These are phyloP conservation scores for Isoetes taiwanensis DNA, from an alignment of 75 land plant genomes.

Conservation along the genomic window DNA sequence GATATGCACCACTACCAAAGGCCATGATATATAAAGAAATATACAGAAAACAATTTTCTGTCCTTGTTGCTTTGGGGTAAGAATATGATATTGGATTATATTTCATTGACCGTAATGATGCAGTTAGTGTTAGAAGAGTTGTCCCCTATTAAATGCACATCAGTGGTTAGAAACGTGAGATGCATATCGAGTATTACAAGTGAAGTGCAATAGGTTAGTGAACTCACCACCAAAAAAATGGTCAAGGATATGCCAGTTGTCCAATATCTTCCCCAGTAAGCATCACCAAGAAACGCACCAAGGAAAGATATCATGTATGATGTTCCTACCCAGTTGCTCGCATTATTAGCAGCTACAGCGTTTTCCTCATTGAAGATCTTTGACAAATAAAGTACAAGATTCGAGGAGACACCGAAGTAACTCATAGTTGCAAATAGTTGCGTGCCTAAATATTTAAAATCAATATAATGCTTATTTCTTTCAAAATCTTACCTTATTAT, in stretches of 20 bases:
- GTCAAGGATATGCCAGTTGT: conserved; percentile 58
- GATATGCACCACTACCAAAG: not conserved
- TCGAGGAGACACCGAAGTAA: conserved; percentile 47
- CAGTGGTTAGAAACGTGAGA: conserved; percentile 49
- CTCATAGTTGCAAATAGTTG: too few relatives aligned
- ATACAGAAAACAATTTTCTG: conserved; percentile 23
- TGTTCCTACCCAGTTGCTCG: conserved; percentile 71
- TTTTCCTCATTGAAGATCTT: conserved; percentile 40
- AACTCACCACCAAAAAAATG: conserved; percentile 48
- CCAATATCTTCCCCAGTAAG: conserved; percentile 68
- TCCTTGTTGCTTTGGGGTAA: not conserved
- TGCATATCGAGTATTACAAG: conserved; percentile 54
- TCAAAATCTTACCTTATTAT: too few relatives aligned
- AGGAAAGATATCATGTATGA: conserved; percentile 49
- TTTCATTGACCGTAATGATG: not conserved
- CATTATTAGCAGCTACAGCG: conserved; percentile 51
- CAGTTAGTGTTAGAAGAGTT: not conserved
- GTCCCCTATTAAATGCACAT: not conserved
- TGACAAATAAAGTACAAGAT: conserved; percentile 41
- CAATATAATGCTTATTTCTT: too few relatives aligned
- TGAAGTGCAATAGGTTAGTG: not conserved
- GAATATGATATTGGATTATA: not conserved
- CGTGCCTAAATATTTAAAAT: too few relatives aligned
- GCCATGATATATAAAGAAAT: conserved; percentile 15
- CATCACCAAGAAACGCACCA: conserved; percentile 68